Base-by-base conservation (phyloP, 1,139 yeast species). In the Geotrichum restrictum region DNA sequence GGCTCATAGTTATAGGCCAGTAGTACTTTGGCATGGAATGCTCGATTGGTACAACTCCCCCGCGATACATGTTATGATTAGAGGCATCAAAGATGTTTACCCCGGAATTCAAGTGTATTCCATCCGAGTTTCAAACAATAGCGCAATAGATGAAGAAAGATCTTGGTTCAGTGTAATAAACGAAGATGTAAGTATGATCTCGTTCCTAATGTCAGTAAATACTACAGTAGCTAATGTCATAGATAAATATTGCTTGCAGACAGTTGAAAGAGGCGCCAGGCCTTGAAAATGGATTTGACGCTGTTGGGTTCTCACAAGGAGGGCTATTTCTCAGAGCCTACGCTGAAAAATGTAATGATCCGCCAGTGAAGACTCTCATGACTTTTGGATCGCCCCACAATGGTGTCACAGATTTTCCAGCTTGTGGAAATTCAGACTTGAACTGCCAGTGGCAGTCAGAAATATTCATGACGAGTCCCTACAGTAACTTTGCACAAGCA, bases 321-420 rank as follows among this genome's bases (percentile, higher is more conserved):
- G 95, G 95, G 0, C 67, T 87, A 13, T 81, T 87, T 57, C 68
- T 85, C 16, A 68, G 95, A 47, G 85, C 83, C 1, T 75, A 85
- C 45, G 73, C 80, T 32, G 85, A 87, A 63, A 67, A 77, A 38
- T 83, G 88, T 62, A 70, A 72, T 51, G 48, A 64, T 24, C 69
- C 83, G 1, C 71, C 74, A 2, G 72, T 85, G 2, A 67, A 76
- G 53, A 81, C 75, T 48, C 69, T 87, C 48, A 72, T 86, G 14
- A 83, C 95, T 0, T 85, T 84, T 69, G 95, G 95, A 0, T 81
- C 89, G 1, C 95, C 95, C 0, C 95, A 87, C 62, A 77, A 82
- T 70, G 95, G 95, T 3, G 80, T 86, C 6, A 74, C 76, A 60
- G 93, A 85, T 57, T 70, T 87, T 45, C 91, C 91, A 0, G 66